phyloP scores from a whole-genome alignment of 129 eudicot species.

The Silybum marianum region DNA sequence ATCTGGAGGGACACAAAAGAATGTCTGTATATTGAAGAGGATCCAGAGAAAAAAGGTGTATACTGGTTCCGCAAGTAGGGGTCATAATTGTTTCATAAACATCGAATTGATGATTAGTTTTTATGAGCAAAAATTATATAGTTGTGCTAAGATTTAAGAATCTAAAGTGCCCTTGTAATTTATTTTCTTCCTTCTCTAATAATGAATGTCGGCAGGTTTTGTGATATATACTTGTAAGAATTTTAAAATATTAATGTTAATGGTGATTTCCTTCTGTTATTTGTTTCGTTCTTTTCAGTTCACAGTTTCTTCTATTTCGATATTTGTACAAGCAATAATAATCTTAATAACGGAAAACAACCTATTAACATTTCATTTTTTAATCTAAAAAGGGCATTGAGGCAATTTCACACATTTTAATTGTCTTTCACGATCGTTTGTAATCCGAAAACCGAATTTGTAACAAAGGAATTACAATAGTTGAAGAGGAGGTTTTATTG shows the following conservation, averaged over 20 bases:
- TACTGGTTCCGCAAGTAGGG: conserved; percentile 33
- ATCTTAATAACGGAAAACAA: no score
- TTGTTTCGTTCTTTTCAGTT: neutral
- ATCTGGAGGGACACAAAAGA: conserved; percentile 43
- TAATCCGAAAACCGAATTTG: no score
- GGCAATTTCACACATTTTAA: no score
- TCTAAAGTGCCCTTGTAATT: neutral
- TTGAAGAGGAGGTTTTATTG: no score
- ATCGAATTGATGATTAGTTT: neutral
- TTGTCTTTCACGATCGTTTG: no score
- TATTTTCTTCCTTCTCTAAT: neutral
- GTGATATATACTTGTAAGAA: neutral
- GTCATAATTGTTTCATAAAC: neutral
- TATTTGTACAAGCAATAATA: neutral
- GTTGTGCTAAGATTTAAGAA: neutral
- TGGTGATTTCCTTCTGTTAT: neutral
- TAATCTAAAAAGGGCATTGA: no score
- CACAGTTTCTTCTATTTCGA: neutral
- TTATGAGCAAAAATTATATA: neutral
- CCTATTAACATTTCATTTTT: neutral
- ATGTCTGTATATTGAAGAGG: conserved; percentile 35
- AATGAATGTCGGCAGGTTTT: neutral
- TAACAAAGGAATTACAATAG: no score
- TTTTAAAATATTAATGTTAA: neutral
- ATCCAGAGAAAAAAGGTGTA: conserved; percentile 39